Evolutionary conservation across 78 protist genomes (phyloP), one percentile per base, ranked within the genome.

Genomic region (Bodo saltans): DNA sequence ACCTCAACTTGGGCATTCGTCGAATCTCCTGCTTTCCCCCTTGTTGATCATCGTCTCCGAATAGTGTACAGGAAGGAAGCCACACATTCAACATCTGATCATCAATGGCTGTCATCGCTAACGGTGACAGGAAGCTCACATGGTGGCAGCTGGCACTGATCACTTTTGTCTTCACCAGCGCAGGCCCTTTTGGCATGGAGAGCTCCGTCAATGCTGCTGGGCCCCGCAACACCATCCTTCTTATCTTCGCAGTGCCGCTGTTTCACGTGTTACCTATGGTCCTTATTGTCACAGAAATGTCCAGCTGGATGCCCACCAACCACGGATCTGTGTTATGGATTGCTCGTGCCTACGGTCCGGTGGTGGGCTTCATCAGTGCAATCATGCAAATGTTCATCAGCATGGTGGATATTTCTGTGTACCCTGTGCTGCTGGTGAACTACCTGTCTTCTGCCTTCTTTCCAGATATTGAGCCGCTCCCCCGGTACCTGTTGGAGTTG

Each of bases 141-240:
- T n/a, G n/a, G n/a, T 47, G 60, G 40, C 8, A 47, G 40, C 1
- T 76, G 41, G 70, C 42, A 25, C 17, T 76, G 25, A 33, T 76
- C 67, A 38, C 34, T 3, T 76, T 67, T 38, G 17, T 30, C 69
- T 47, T 28, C 27, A 38, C 34, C 40, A 23, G 34, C 30, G 81
- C 42, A 27, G 81, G 81, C 26, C 81, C 81, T 3, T 76, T 76
- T 67, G 81, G 81, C 40, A 30, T 76, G 41, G 81, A 76, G 60
- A 38, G 42, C 8, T 47, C 81, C 2, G 53, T 76, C 40, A 67
- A 38, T 3, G 70, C 81, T 1, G 81, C 69, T 3, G 81, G 81
- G 3, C 17, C 39, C 4, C 33, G 8, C 29, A 3, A 42, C 37
- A 12, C 68, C 72, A 8, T 76, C 17, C 39, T 37, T 25, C 42